Percentiles rank a stretch among this genome's conserved stretches.
phyloP scores from a whole-genome alignment of 257 asterid species.

The Prunella vulgaris region DNA sequence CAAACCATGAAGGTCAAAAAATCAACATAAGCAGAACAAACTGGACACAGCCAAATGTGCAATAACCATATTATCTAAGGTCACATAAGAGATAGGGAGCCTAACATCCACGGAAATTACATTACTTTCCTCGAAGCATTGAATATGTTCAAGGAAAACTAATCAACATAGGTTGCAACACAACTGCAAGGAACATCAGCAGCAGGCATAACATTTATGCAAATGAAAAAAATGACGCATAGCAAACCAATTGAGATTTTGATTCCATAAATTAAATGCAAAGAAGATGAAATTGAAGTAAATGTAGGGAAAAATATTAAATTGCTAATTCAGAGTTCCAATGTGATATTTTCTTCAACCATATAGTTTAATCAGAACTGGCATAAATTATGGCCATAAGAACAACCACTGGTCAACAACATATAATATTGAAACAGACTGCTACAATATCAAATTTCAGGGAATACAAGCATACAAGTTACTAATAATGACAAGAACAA shows the following conservation, averaged over 20 bases:
- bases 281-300: background rate
- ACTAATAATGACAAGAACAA: too few relatives aligned
- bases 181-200: too few relatives aligned
- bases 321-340: background rate
- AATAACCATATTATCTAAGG: background rate
- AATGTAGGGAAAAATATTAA: background rate
- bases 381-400: too few relatives aligned
- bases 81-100: too few relatives aligned
- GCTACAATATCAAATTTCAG: background rate
- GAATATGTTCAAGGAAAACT: too few relatives aligned
- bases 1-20: slow-evolving; percentile 12
- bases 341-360: background rate
- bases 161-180: too few relatives aligned
- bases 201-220: too few relatives aligned
- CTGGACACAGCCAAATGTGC: background rate
- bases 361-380: too few relatives aligned
- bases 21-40: background rate
- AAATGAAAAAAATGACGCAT: too few relatives aligned
- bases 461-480: background rate
- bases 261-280: background rate
- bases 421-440: background rate
- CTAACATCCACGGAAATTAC: too few relatives aligned
- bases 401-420: background rate
- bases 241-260: background rate
- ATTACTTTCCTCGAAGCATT: too few relatives aligned